Conservation (phyloP, 2,329 filamentous ascomycete genomes). For the Amphichorda felina region DNA sequence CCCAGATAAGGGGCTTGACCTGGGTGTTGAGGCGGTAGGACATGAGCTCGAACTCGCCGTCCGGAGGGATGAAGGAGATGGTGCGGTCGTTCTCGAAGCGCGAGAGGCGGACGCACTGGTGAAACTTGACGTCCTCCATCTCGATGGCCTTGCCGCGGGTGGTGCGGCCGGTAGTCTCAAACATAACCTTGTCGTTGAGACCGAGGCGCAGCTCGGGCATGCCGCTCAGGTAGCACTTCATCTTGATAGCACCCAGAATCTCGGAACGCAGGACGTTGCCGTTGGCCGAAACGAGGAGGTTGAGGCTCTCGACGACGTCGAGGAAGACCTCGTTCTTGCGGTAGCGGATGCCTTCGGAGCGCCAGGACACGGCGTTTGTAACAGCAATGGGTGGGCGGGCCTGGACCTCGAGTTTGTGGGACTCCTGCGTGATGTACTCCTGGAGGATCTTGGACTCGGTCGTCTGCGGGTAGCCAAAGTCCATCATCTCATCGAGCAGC, state of each 20-base stretch:
- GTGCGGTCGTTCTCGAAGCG: constrained; percentile 97
- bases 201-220: constrained; percentile 95
- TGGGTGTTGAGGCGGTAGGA: constrained; percentile 97
- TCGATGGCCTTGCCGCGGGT: constrained; percentile 95
- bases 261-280: constrained; percentile 94
- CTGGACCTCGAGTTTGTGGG: constrained; percentile 95
- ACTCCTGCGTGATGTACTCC: constrained; percentile 98
- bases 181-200: constrained; percentile 99
- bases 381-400: constrained; percentile 94
- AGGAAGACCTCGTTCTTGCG: constrained; percentile 99
- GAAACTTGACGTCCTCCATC: constrained; percentile 99
- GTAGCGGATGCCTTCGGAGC: constrained; percentile 94
- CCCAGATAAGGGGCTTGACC: constrained; percentile 97
- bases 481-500: constrained; percentile 99
- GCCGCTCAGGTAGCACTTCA: constrained; percentile 98
- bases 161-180: constrained; percentile 89
- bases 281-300: constrained; percentile 85
- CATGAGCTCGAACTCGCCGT: constrained; percentile 99
- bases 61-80: constrained; percentile 96
- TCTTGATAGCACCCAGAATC: constrained; percentile 94
- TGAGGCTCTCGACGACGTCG: constrained; percentile 92
- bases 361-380: constrained; percentile 96
- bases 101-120: constrained; percentile 91
- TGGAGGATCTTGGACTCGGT: constrained; percentile 98
- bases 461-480: constrained; percentile 97